Base-by-base conservation (phyloP, 441 rosid genomes). In the Melastoma candidum region DNA sequence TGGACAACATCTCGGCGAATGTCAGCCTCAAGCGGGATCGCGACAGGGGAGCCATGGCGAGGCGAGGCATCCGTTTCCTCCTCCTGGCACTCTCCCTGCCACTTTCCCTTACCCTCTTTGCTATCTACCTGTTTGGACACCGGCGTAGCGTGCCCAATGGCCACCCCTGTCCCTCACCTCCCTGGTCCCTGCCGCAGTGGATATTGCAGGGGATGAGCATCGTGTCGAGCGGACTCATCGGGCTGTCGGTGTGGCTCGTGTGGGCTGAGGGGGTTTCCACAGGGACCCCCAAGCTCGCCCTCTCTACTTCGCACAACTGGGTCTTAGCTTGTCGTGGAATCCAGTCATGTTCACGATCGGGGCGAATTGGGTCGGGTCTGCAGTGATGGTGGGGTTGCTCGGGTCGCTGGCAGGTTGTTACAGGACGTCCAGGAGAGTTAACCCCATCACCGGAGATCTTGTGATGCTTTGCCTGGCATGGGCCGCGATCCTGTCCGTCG, bases 221-320 rank as follows among this genome's bases (percentile, higher is more conserved):
- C 56, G 70, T 54, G 7, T 77, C 87, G 9, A 76, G 74, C 54
- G 51, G 79, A 71, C 44, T 90, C 62, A 81, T 77, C 83, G 82
- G 82, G 2, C 74, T 86, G 11, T 81, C 97, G 13, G 76, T 94
- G 22, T 90, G 95, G 97, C 77, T 90, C 12, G 82, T 90, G 7
- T 90, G 95, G 97, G 95, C 84, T 1, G 94, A 84, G 39, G 92
- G 85, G 92, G 90, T 1, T 86, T 86, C 62, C 97, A 86, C 71
- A 67, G 46, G 54, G 71, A 70, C 11, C 82, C 87, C 2, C 52
- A 51, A 24, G 81, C 80, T 9, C 47, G 84, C 47, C 74, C 64
- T 45, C 70, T 81, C n/a, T 86, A 75, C 65, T 26, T 77, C 71
- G 83, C 77, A 55, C 84, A 77, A 69, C 59, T 84, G 1, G 63